Evolutionary conservation across 164 flowering plant genomes (phyloP), one percentile per base, ranked within the genome.

Genomic region (Chimonanthus salicifolius): DNA sequence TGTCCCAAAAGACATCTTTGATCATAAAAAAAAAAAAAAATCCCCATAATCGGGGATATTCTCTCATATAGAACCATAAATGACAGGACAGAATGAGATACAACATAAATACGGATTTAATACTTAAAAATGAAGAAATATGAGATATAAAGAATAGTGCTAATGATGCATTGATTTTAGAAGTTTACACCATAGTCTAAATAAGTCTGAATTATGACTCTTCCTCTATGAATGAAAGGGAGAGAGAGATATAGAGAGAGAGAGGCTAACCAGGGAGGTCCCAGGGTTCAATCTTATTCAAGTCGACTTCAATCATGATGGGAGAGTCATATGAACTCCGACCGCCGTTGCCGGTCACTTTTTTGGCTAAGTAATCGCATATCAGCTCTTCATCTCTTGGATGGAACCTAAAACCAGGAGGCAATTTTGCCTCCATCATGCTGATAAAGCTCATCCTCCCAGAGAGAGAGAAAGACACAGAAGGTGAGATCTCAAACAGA

Each of bases 251-350:
- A 58, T 3, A 58, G 62, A 58, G 62, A 58, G 62, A 58, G 9
- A 58, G 62, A 58, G 62, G 13, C 15, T 2, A 69, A 92, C 97
- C 97, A 50, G 95, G 95, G 81, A 90, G 81, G 15, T 90, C 91
- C 95, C 95, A 90, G 66, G 96, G 96, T 58, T 90, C 96, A 66
- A 83, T 84, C 82, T 86, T 90, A 85, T 89, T 89, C 69, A 90
- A 87, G 75, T 90, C 93, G 67, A 90, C 88, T 77, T 88, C 88
- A 6, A 86, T 72, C 79, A 90, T 16, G 33, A 81, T 78, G 70
- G 82, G 81, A 66, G 80, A 76, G 1, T 81, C 76, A 50, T 62
- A 65, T 46, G 74, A 75, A 13, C 75, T 72, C 15, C 47, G 33
- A 8, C 49, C 44, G 7, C 82, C 81, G 43, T 88, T 86, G 63